A percentile compares a stretch with the other conserved stretches of the same genome.
Evolutionary conservation across 108 stramenopile species (phyloP).

Genomic region (Schizochytrium sp.): DNA sequence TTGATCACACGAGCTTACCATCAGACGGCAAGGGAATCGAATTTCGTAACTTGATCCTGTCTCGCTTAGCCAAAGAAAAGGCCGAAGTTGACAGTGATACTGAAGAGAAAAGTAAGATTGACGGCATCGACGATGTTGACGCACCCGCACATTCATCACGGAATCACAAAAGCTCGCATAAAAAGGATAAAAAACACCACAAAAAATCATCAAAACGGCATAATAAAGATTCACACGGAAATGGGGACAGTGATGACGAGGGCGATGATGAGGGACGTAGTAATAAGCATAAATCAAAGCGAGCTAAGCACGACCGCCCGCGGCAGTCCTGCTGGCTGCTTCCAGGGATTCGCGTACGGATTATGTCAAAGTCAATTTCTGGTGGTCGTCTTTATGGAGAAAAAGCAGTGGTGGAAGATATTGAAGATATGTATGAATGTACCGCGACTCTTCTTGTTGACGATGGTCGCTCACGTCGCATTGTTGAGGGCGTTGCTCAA

Average conservation of each 20-base stretch:
- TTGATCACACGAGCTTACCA: neutral
- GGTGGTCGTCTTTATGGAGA: neutral
- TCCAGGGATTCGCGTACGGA: slow-evolving; percentile 45
- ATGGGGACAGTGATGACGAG: neutral
- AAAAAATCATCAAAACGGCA: neutral
- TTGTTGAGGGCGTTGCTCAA: neutral
- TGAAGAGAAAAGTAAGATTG: neutral
- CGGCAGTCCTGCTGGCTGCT: neutral
- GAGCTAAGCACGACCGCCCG: neutral
- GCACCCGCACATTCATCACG: neutral
- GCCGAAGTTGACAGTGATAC: neutral
- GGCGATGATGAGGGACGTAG: neutral
- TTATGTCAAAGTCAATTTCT: neutral
- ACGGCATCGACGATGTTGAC: neutral
- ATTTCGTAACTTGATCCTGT: neutral
- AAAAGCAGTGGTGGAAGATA: neutral
- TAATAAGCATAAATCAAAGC: neutral
- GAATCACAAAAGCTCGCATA: neutral
- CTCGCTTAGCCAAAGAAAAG: neutral
- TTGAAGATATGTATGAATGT: neutral
- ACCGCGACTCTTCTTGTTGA: neutral
- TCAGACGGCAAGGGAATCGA: neutral
- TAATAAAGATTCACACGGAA: neutral
- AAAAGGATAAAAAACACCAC: neutral
- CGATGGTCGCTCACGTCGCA: neutral